Percentiles rank a stretch among this genome's conserved stretches.
phyloP scores from a whole-genome alignment of 169 alveolate genomes.

The Pseudocohnilembus persalinus region DNA sequence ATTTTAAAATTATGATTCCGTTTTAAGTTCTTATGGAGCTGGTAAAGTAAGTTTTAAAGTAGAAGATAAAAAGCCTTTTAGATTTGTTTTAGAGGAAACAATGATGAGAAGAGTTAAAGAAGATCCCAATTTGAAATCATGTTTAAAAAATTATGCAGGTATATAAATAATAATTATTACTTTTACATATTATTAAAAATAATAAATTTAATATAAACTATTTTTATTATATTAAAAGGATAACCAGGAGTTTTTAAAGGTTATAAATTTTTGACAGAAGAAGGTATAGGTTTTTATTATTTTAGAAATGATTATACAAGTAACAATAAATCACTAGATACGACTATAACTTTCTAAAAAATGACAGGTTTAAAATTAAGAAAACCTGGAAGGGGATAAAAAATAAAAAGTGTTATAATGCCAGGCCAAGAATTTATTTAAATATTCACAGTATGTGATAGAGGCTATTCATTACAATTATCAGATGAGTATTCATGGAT shows the following conservation, averaged over 20 bases:
- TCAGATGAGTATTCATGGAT: no score
- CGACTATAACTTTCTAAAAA: constrained; percentile 13
- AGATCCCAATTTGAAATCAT: constrained; percentile 2
- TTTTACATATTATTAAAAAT: no score
- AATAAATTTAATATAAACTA: no score
- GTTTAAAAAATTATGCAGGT: constrained; percentile 4
- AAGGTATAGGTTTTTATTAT: constrained; percentile 36
- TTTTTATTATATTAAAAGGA: no score
- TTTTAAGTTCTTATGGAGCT: constrained; percentile 31
- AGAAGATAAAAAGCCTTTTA: neutral
- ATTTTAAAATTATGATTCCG: neutral
- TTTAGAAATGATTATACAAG: constrained; percentile 29
- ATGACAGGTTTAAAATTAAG: constrained; percentile 18
- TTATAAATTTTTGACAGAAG: constrained; percentile 5
- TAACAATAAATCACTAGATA: neutral
- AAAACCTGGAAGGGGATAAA: constrained; percentile 19
- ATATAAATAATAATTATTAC: no score
- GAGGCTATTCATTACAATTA: neutral
- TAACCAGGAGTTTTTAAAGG: constrained; percentile 14
- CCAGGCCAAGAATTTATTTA: neutral
- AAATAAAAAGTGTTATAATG: neutral
- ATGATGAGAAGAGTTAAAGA: constrained; percentile 7
- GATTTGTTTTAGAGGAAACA: neutral
- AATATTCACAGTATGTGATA: neutral
- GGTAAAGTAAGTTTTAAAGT: neutral